A percentile compares a stretch with the other conserved stretches of the same genome.
Evolutionary conservation across 805 yeast genomes (phyloP).

Genomic region (Suhomyces tanzawaensis): DNA sequence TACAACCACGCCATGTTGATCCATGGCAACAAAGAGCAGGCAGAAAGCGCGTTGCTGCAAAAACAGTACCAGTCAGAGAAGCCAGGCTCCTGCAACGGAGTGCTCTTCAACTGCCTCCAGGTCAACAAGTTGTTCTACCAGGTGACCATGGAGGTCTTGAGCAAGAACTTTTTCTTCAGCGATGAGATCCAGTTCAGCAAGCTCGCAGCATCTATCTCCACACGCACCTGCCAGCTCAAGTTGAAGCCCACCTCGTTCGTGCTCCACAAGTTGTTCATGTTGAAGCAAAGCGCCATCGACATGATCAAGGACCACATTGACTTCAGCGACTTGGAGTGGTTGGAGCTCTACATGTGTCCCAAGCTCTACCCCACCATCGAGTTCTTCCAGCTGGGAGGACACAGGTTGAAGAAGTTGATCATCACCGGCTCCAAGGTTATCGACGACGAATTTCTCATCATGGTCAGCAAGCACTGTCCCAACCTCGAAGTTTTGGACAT

Average conservation of each 20-base stretch:
- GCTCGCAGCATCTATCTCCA: slow-evolving; percentile 19
- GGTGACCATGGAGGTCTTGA: slow-evolving; percentile 53
- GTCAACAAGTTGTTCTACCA: slow-evolving; percentile 69
- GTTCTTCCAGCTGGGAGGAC: slow-evolving; percentile 23
- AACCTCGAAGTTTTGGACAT: slow-evolving; percentile 65
- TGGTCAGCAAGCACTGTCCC: slow-evolving; percentile 55
- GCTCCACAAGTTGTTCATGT: slow-evolving; percentile 60
- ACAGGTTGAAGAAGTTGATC: slow-evolving; percentile 41
- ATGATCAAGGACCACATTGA: slow-evolving; percentile 37
- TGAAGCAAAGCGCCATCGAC: slow-evolving; percentile 55
- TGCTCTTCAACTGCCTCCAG: slow-evolving; percentile 58
- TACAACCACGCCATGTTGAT: slow-evolving; percentile 66
- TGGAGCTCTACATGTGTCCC: slow-evolving; percentile 85
- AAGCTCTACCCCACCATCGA: slow-evolving; percentile 51
- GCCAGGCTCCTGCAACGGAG: slow-evolving; percentile 13
- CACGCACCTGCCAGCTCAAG: slow-evolving; percentile 13
- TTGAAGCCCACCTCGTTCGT: slow-evolving; percentile 48
- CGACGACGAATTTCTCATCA: slow-evolving; percentile 55
- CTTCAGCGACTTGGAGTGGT: slow-evolving; percentile 56
- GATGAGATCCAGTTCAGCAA: slow-evolving; percentile 44
- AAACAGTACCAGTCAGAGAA: slow-evolving; percentile 5
- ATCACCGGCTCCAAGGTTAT: slow-evolving; percentile 71
- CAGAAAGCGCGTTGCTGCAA: slow-evolving; percentile 44
- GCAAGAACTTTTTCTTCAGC: slow-evolving; percentile 55
- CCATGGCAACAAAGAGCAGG: slow-evolving; percentile 52